phyloP scores from a whole-genome alignment of 768 basidiomycete genomes.

The Dioszegia crocea region DNA sequence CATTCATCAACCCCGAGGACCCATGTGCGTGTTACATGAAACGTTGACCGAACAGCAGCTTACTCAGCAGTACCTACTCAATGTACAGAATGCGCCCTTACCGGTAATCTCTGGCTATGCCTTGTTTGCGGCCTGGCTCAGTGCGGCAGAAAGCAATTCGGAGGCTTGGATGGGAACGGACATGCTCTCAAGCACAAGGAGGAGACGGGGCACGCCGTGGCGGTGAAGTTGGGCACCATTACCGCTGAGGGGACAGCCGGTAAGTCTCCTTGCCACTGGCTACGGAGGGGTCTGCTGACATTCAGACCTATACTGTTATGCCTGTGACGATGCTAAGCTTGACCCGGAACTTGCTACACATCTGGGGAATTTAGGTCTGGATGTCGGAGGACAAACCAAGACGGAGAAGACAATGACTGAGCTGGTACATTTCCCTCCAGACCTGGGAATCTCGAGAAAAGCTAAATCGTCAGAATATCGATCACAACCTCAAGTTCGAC shows the following conservation, averaged over 20 bases:
- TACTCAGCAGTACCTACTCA: slow-evolving; percentile 64
- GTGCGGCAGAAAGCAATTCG: slow-evolving; percentile 81
- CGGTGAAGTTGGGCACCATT: slow-evolving; percentile 93
- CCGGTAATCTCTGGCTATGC: slow-evolving; percentile 92
- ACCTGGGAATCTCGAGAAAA: background rate
- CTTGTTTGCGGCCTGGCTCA: slow-evolving; percentile 83
- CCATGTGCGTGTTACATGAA: slow-evolving; percentile 13
- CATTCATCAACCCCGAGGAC: slow-evolving; percentile 31
- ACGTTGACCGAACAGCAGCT: background rate
- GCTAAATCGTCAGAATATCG: slow-evolving; percentile 68
- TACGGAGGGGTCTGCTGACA: background rate
- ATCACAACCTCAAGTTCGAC: slow-evolving; percentile 91
- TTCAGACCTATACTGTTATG: slow-evolving; percentile 87
- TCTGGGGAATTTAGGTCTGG: slow-evolving; percentile 78
- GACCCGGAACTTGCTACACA: slow-evolving; percentile 73
- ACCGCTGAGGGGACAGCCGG: slow-evolving; percentile 90
- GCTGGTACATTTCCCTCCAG: slow-evolving; percentile 58
- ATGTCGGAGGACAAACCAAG: slow-evolving; percentile 73
- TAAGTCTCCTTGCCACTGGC: slow-evolving; percentile 48
- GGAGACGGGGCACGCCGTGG: slow-evolving; percentile 68
- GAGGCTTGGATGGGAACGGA: slow-evolving; percentile 77
- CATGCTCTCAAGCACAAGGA: slow-evolving; percentile 79
- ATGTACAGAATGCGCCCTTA: slow-evolving; percentile 77
- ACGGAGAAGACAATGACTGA: slow-evolving; percentile 98
- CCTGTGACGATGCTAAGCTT: slow-evolving; percentile 74